Conservation (phyloP, 2,329 filamentous ascomycete genomes). For the Talaromyces verruculosus region DNA sequence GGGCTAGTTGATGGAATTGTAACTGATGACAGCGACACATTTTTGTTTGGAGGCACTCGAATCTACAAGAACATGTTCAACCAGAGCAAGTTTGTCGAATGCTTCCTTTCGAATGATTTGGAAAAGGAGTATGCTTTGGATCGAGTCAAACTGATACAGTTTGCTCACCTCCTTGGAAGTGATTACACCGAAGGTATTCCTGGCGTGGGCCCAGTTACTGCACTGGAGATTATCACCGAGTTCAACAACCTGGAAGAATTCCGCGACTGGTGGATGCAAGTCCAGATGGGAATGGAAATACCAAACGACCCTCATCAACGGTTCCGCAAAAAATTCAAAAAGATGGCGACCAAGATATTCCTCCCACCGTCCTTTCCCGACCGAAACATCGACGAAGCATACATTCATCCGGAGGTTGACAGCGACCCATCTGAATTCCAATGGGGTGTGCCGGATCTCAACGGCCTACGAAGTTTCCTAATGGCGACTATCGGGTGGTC, state of each 20-base stretch:
- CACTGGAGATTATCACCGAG: constrained; percentile 89
- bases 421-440: constrained; percentile 74
- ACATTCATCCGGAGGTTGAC: constrained; percentile 84
- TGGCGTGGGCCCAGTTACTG: constrained; percentile 90
- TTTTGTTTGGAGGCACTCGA: constrained; percentile 91
- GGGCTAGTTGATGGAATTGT: constrained; percentile 96
- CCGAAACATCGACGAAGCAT: constrained; percentile 74
- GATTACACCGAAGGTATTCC: constrained; percentile 94
- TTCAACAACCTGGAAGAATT: constrained; percentile 75
- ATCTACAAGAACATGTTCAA: constrained; percentile 99
- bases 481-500: constrained; percentile 93
- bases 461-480: constrained; percentile 77
- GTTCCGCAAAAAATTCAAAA: constrained; percentile 86
- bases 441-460: constrained; percentile 93
- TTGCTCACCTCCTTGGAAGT: constrained; percentile 86
- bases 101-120: constrained; percentile 80
- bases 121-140: constrained; percentile 86
- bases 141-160: constrained; percentile 79
- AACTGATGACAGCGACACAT: constrained; percentile 94
- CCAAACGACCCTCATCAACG: constrained; percentile 56
- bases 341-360: constrained; percentile 81
- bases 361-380: constrained; percentile 78
- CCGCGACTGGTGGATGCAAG: constrained; percentile 79
- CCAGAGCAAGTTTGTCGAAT: constrained; percentile 95
- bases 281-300: constrained; percentile 68